phyloP scores from a whole-genome alignment of 306 rosid species.

The Trifolium dubium region DNA sequence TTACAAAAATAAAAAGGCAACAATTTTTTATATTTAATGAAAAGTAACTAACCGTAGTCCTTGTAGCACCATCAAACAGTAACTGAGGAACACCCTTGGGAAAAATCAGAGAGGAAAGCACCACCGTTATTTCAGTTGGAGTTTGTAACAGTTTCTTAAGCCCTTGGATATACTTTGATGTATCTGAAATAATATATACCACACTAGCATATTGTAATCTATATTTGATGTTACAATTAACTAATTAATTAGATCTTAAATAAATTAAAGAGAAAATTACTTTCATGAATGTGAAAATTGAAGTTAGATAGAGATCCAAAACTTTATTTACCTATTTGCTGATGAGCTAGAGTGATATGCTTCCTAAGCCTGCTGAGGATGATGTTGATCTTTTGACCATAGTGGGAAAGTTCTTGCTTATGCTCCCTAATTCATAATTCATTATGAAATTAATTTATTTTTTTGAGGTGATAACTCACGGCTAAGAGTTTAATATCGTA shows the following conservation, averaged over 20 bases:
- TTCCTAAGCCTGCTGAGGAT: conserved; percentile 59
- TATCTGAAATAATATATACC: conserved; percentile 31
- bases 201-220: neutral
- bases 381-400: conserved; percentile 59
- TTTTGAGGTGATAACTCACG: no score
- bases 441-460: no score
- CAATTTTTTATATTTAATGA: neutral
- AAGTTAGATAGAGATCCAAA: no score
- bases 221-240: neutral
- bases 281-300: no score
- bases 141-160: conserved; percentile 43
- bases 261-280: no score
- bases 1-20: neutral
- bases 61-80: conserved; percentile 60
- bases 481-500: no score
- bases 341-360: conserved; percentile 45
- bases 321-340: conserved; percentile 53
- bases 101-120: conserved; percentile 46
- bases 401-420: conserved; percentile 59
- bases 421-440: conserved; percentile 41
- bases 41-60: conserved; percentile 36
- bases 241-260: no score
- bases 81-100: conserved; percentile 43
- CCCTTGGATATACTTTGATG: conserved; percentile 5
- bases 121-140: conserved; percentile 52